A percentile compares a stretch with the other conserved stretches of the same genome.
phyloP scores from a whole-genome alignment of 2,329 filamentous ascomycete genomes.

The Lizonia empirigonia region DNA sequence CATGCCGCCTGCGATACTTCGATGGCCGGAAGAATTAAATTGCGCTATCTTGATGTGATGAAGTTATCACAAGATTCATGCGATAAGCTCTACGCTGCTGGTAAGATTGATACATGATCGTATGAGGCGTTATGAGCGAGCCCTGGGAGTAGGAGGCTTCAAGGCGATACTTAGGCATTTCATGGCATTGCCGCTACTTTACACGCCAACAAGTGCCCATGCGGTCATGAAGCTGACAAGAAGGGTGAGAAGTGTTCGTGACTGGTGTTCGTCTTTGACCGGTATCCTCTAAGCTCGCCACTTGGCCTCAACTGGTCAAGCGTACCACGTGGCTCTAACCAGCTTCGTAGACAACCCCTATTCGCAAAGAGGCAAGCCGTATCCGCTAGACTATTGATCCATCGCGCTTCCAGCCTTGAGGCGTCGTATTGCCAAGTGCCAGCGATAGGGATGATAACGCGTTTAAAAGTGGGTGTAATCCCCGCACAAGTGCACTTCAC shows the following conservation, averaged over 20 bases:
- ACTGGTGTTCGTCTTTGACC: slow-evolving; percentile 12
- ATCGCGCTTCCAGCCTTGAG: slow-evolving; percentile 1
- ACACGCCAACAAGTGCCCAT: not conserved
- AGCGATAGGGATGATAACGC: slow-evolving; percentile 1
- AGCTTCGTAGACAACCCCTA: not conserved
- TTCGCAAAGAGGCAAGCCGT: slow-evolving; percentile 7
- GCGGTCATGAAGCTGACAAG: slow-evolving; percentile 14
- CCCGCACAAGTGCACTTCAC: slow-evolving; percentile 8
- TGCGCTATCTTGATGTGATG: not conserved
- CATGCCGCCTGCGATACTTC: not conserved
- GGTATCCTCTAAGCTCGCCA: not conserved
- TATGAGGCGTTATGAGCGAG: not conserved
- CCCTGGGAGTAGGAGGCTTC: not conserved
- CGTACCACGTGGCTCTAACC: slow-evolving; percentile 6
- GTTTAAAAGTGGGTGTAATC: slow-evolving; percentile 12
- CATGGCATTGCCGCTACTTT: slow-evolving; percentile 4
- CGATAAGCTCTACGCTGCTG: not conserved
- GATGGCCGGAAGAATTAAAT: slow-evolving; percentile 1
- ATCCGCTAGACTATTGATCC: slow-evolving; percentile 1
- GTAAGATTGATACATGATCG: not conserved
- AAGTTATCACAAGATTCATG: not conserved
- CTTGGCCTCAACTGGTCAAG: slow-evolving; percentile 6
- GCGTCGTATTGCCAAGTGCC: slow-evolving; percentile 14
- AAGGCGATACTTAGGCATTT: not conserved
- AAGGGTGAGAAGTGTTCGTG: not conserved